A percentile compares a stretch with the other conserved stretches of the same genome.
Evolutionary conservation across 306 rosid genomes (phyloP).

Genomic region (Rubus parviflorus): DNA sequence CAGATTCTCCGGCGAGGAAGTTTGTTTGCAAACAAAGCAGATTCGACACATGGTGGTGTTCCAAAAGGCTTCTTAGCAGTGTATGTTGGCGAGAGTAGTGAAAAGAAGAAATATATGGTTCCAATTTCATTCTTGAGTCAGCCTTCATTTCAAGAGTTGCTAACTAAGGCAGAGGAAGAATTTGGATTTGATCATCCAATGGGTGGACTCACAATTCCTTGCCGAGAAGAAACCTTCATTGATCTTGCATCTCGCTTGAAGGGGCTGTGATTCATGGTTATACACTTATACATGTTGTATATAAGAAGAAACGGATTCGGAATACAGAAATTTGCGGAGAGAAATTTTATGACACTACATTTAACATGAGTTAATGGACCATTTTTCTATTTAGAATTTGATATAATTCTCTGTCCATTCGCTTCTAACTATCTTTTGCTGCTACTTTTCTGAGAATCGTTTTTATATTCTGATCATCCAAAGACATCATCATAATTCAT

Average conservation of each 20-base stretch:
- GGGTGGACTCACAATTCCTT: constrained; percentile 58
- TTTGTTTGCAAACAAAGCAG: background rate
- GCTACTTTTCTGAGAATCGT: background rate
- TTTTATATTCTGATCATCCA: too few species aligned
- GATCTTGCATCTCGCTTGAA: constrained; percentile 32
- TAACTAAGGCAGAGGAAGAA: constrained; percentile 11
- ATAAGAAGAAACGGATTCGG: too few species aligned
- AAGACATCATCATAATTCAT: too few species aligned
- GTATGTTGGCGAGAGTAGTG: constrained; percentile 34
- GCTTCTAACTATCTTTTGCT: background rate
- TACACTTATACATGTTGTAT: too few species aligned
- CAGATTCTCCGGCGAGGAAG: constrained; percentile 14
- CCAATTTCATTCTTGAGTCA: constrained; percentile 30
- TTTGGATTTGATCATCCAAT: constrained; percentile 50
- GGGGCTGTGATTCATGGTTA: background rate
- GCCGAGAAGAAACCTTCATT: constrained; percentile 35
- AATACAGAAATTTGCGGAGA: too few species aligned
- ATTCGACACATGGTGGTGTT: background rate
- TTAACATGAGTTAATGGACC: too few species aligned
- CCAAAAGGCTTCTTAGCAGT: constrained; percentile 31
- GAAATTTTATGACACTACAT: too few species aligned
- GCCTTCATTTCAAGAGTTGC: constrained; percentile 35
- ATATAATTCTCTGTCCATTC: background rate
- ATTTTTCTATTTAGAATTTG: background rate
- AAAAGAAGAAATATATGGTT: constrained; percentile 30